phyloP scores from a whole-genome alignment of 2,329 filamentous ascomycete genomes.

The Scolecobasidium constrictum region DNA sequence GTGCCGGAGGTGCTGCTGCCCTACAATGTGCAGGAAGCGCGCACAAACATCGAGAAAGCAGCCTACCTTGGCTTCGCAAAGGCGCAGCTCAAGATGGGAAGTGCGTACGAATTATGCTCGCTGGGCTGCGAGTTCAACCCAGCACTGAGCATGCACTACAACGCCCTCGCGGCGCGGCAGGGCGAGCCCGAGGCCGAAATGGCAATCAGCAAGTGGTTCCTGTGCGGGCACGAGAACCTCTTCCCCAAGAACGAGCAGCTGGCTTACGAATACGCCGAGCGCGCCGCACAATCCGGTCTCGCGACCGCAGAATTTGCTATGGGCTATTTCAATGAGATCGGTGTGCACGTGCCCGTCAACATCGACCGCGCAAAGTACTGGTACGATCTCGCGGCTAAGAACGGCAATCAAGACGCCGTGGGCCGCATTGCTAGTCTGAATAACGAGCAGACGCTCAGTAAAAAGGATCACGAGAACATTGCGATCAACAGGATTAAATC shows the following conservation, averaged over 20 bases:
- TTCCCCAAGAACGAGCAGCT: conserved; percentile 95
- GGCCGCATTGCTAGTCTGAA: conserved; percentile 74
- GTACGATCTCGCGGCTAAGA: conserved; percentile 82
- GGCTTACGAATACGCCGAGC: conserved; percentile 80
- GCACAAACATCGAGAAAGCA: conserved; percentile 89
- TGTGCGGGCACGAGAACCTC: conserved; percentile 85
- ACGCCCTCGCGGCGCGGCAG: conserved; percentile 82
- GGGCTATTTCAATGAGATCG: conserved; percentile 96
- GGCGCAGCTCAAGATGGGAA: conserved; percentile 93
- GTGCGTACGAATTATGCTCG: conserved; percentile 88
- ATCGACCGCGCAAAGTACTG: conserved; percentile 72
- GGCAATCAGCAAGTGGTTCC: conserved; percentile 96
- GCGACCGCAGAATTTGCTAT: conserved; percentile 91
- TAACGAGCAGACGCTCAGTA: conserved; percentile 73
- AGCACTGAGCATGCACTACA: conserved; percentile 87
- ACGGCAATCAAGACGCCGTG: conserved; percentile 83
- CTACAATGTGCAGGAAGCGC: conserved; percentile 60
- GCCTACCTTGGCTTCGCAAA: conserved; percentile 94
- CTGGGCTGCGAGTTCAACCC: conserved; percentile 93
- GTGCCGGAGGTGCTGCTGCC: conserved; percentile 64
- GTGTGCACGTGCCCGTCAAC: conserved; percentile 79
- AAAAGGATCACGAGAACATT: conserved; percentile 85
- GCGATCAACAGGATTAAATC: conserved; percentile 74
- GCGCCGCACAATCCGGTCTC: conserved; percentile 71
- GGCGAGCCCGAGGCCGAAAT: conserved; percentile 90